A percentile compares a stretch with the other conserved stretches of the same genome.
Evolutionary conservation across 805 yeast genomes (phyloP).

Genomic region (Yamadazyma takamatsuzukensis): DNA sequence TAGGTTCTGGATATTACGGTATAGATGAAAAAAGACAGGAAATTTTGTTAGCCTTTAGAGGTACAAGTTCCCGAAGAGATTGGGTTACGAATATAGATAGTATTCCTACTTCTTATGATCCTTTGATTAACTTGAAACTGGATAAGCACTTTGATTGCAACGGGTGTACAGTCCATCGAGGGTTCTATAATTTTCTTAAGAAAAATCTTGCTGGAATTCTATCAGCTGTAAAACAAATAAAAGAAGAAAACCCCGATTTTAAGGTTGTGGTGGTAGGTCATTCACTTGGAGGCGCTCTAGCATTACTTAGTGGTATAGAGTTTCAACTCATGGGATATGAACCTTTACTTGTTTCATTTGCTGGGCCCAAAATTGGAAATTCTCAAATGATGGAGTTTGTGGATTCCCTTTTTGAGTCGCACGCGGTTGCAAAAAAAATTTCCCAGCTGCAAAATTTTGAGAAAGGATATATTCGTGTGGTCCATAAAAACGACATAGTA

Average conservation of each 20-base stretch:
- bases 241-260: constrained; percentile 43
- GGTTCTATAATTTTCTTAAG: constrained; percentile 50
- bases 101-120: constrained; percentile 44
- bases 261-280: constrained; percentile 61
- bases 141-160: constrained; percentile 31
- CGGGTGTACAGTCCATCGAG: constrained; percentile 60
- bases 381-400: constrained; percentile 46
- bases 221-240: constrained; percentile 28
- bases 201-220: constrained; percentile 38
- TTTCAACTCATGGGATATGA: constrained; percentile 49
- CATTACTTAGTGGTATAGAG: constrained; percentile 61
- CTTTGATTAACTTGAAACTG: constrained; percentile 27
- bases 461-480: constrained; percentile 50
- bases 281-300: constrained; percentile 73
- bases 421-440: constrained; percentile 18
- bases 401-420: constrained; percentile 45
- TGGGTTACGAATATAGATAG: constrained; percentile 58
- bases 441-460: constrained; percentile 19
- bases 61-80: constrained; percentile 58
- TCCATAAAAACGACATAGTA: constrained; percentile 55
- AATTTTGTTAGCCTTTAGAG: constrained; percentile 56
- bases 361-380: constrained; percentile 66
- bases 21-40: constrained; percentile 42
- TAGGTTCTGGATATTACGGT: constrained; percentile 55
- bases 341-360: constrained; percentile 57